Evolutionary conservation across 371 early-diverging fungal species (phyloP), one percentile per base, ranked within the genome.

Genomic region (Mortierella sp.): DNA sequence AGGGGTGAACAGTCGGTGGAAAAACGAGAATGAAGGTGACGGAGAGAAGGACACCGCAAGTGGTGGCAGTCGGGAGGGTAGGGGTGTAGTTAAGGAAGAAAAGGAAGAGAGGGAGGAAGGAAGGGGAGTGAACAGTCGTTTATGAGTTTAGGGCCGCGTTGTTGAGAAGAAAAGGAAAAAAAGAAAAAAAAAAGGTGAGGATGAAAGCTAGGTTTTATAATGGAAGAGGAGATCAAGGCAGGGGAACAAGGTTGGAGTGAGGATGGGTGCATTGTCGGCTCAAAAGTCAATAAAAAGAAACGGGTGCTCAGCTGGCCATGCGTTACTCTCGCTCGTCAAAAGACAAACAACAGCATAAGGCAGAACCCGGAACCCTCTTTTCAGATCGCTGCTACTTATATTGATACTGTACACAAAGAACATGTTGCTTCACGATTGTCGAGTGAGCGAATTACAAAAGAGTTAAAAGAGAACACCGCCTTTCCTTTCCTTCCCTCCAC

Each of bases 111-210:
- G 44, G 1, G n/a, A 28, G 16, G 53, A 40, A 31, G 34, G 69
- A n/a, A 19, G 53, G 37, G 48, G 55, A 55, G 51, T 71, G 61
- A 51, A 72, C 46, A 72, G 64, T 31, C 46, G 77, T 44, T 10
- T 54, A 71, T 14, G 13, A 46, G 31, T 43, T 73, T 34, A 8
- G 31, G 28, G 28, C 71, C 61, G 71, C 67, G 71, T 71, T 79
- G 75, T 71, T 75, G 75, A 71, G 44, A 54, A 51, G 28, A 19
- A 70, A 57, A 70, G 59, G 28, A 28, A 71, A 70, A 59, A 72
- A 31, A 54, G 71, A 40, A 24, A 10, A 34, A n/a, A n/a, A n/a
- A n/a, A n/a, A n/a, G n/a, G n/a, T n/a, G 46, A 37, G 16, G 31
- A 21, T 13, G 16, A 16, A 21, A 4, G 26, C 19, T 5, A 2